phyloP scores from a whole-genome alignment of 495 filamentous ascomycete genomes.

The Hyaloscypha variabilis region DNA sequence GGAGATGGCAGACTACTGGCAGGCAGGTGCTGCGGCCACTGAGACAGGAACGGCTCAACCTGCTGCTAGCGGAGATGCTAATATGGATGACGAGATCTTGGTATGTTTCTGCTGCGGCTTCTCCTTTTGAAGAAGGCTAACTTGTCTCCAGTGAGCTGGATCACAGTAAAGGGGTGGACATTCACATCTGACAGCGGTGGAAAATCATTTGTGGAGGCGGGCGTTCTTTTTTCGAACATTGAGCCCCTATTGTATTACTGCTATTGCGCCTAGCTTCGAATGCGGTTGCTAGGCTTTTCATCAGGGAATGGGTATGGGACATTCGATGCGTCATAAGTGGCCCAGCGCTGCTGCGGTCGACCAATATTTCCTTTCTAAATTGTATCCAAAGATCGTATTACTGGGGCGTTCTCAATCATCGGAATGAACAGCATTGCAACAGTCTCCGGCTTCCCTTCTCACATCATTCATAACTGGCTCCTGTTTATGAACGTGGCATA shows the following conservation, averaged over 20 bases:
- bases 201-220: neutral
- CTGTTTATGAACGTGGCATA: neutral
- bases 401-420: neutral
- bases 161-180: neutral
- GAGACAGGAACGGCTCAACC: constrained; percentile 31
- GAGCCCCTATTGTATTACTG: constrained; percentile 23
- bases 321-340: constrained; percentile 19
- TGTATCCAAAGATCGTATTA: constrained; percentile 16
- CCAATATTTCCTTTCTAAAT: constrained; percentile 10
- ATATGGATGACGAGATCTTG: constrained; percentile 52
- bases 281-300: constrained; percentile 18
- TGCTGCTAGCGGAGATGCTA: constrained; percentile 37
- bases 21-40: constrained; percentile 41
- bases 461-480: no score
- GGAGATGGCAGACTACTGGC: constrained; percentile 94
- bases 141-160: constrained; percentile 3
- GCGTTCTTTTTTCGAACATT: constrained; percentile 15
- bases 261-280: constrained; percentile 16
- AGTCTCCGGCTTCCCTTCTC: neutral
- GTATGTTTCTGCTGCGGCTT: constrained; percentile 9
- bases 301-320: constrained; percentile 13
- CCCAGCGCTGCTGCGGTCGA: neutral
- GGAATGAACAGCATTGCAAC: constrained; percentile 19
- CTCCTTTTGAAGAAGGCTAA: neutral
- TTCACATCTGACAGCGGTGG: neutral